Conservation (phyloP, 495 filamentous ascomycete species). For the Penicillium coprophilum region DNA sequence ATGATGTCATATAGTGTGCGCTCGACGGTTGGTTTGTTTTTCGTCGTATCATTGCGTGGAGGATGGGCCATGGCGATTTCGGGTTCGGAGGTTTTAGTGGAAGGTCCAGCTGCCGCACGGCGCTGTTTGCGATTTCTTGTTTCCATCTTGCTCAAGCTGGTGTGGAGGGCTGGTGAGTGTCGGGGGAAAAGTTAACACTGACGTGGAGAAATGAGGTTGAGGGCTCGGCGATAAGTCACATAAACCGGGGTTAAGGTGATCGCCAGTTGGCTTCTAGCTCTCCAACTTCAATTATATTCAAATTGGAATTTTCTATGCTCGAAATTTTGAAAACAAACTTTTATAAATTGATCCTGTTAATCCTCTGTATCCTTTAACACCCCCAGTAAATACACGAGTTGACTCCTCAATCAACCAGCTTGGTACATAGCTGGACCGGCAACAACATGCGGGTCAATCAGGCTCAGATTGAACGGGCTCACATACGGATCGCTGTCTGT, state of each 20-base stretch:
- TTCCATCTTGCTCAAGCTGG: slow-evolving; percentile 26
- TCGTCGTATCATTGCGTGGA: slow-evolving; percentile 26
- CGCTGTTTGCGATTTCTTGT: slow-evolving; percentile 51
- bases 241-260: slow-evolving; percentile 13
- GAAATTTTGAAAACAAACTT: not conserved
- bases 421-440: slow-evolving; percentile 75
- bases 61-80: slow-evolving; percentile 43
- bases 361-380: not conserved
- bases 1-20: slow-evolving; percentile 54
- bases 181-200: slow-evolving; percentile 3
- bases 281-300: not conserved
- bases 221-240: slow-evolving; percentile 13
- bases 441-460: slow-evolving; percentile 74
- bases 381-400: not conserved
- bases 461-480: slow-evolving; percentile 73
- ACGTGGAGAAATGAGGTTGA: slow-evolving; percentile 19
- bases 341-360: not conserved
- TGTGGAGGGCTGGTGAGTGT: not conserved
- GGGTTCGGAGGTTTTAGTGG: slow-evolving; percentile 3
- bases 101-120: slow-evolving; percentile 39
- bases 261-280: not conserved
- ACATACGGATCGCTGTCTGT: slow-evolving; percentile 67
- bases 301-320: not conserved
- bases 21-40: slow-evolving; percentile 30
- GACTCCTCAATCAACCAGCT: slow-evolving; percentile 58